These are phyloP conservation scores for Wallacemonas sp. DNA, from an alignment of 208 protist genomes.

Conservation along the genomic window DNA sequence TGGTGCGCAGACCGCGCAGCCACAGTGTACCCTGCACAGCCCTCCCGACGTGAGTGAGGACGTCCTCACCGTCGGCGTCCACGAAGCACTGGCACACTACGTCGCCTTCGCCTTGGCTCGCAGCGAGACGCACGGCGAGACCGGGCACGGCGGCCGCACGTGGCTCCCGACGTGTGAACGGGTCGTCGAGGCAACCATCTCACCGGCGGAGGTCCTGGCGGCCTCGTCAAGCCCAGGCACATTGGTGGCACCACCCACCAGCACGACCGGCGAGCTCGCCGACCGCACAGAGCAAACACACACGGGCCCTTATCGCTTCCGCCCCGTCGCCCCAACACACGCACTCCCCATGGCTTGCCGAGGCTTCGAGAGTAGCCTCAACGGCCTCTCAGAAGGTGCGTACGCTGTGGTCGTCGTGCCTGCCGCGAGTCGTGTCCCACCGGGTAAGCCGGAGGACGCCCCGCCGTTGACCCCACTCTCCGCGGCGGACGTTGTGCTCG, in stretches of 20 bases:
- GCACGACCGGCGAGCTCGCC: background rate
- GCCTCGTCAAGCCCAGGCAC: background rate
- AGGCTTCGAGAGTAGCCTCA: constrained; percentile 64
- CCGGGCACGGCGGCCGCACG: background rate
- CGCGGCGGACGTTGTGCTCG: constrained; percentile 31
- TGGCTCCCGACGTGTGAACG: constrained; percentile 3
- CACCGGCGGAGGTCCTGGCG: background rate
- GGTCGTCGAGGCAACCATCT: background rate
- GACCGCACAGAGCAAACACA: background rate
- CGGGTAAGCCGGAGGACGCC: background rate
- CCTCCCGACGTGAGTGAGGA: background rate
- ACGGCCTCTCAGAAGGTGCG: constrained; percentile 59
- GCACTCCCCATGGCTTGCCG: constrained; percentile 29
- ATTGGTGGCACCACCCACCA: background rate
- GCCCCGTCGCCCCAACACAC: constrained; percentile 31
- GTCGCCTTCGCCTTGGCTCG: constrained; percentile 33
- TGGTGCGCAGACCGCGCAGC: constrained; percentile 21
- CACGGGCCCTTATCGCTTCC: constrained; percentile 40
- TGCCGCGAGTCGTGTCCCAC: background rate
- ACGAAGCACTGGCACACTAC: constrained; percentile 39
- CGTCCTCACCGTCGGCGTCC: constrained; percentile 2
- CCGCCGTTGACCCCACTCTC: background rate
- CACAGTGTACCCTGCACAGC: background rate
- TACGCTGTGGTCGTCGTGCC: constrained; percentile 42
- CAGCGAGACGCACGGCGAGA: background rate